Conservation (phyloP, 2,329 filamentous ascomycete genomes). For the Cladosporium sp. region DNA sequence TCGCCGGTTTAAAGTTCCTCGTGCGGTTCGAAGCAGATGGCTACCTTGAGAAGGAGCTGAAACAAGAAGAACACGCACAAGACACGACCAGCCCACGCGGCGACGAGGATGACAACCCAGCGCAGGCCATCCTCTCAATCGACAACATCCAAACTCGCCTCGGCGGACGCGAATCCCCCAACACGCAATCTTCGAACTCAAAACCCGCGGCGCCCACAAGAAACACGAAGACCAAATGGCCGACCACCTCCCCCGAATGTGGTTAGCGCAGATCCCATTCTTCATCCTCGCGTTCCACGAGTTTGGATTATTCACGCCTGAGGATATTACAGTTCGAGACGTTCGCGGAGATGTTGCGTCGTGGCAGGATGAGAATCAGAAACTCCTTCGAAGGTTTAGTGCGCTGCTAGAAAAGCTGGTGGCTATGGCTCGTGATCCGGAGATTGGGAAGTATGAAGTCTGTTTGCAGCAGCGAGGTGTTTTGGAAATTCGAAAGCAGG, state of each 20-base stretch:
- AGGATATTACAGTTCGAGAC: constrained; percentile 43
- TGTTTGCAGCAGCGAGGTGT: constrained; percentile 32
- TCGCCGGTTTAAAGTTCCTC: constrained; percentile 54
- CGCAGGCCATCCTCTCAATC: neutral
- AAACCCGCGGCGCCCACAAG: constrained; percentile 9
- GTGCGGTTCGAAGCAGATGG: constrained; percentile 62
- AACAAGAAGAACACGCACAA: neutral
- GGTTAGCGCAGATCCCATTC: constrained; percentile 53
- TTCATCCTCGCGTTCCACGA: constrained; percentile 55
- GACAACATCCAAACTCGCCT: neutral
- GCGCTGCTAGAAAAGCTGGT: constrained; percentile 37
- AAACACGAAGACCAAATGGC: constrained; percentile 28
- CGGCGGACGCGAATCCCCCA: constrained; percentile 40
- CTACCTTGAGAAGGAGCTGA: constrained; percentile 42
- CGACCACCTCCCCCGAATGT: constrained; percentile 49
- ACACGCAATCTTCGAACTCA: constrained; percentile 50
- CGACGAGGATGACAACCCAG: neutral
- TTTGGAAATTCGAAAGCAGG: constrained; percentile 38
- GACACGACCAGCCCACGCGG: neutral
- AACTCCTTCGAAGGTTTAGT: constrained; percentile 32
- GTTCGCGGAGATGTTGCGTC: constrained; percentile 37
- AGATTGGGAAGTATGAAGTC: constrained; percentile 35
- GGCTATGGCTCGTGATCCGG: constrained; percentile 26
- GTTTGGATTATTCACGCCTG: constrained; percentile 41
- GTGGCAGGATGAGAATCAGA: constrained; percentile 48